Base-by-base conservation (phyloP, 495 filamentous ascomycete genomes). In the Podospora bellae-mahoneyi region DNA sequence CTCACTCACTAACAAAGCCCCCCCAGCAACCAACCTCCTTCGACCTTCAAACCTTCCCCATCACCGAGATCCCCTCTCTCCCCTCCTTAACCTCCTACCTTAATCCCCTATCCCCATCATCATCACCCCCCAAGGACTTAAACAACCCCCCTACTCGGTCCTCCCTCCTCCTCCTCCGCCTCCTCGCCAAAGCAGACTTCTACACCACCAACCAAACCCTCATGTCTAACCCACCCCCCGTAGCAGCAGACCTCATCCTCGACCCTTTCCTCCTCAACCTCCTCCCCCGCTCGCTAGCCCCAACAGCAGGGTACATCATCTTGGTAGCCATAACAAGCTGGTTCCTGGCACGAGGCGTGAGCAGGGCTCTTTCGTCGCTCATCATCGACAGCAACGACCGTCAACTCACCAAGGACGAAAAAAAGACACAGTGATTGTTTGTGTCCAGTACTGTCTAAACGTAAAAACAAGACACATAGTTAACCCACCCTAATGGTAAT, bases 161-260 rank as follows among this genome's bases (percentile, higher is more conserved):
- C 20, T 92, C 92, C 18, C 74, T 87, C 16, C 83, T 97, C n/a
- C 90, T 97, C 68, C 86, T 99, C 16, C 89, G 87, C 34, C 81
- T 98, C 62, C 80, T 84, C 64, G 85, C 94, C 9, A 87, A 89
- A 13, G 92, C 95, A 64, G 92, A 93, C 67, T 99, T 93, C 81
- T 96, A 89, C 77, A 90, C 91, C 19, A 77, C 84, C 44, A 86
- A 97, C 69, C 74, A 81, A 59, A 84, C 85, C 2, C 82, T 97
- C 70, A 97, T 98, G 94, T 75, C 80, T 61, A 71, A 86, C 70
- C 90, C 92, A 13, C 90, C 91, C 3, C 83, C 87, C 1, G 92
- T 97, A 23, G 77, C 83, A 64, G 92, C 90, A 20, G 94, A 99
- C 77, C 84, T 99, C 64, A 92, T 97, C 75, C 86, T 99, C 27